Base-by-base conservation (phyloP, 768 basidiomycete genomes). In the Auricularia sp. region DNA sequence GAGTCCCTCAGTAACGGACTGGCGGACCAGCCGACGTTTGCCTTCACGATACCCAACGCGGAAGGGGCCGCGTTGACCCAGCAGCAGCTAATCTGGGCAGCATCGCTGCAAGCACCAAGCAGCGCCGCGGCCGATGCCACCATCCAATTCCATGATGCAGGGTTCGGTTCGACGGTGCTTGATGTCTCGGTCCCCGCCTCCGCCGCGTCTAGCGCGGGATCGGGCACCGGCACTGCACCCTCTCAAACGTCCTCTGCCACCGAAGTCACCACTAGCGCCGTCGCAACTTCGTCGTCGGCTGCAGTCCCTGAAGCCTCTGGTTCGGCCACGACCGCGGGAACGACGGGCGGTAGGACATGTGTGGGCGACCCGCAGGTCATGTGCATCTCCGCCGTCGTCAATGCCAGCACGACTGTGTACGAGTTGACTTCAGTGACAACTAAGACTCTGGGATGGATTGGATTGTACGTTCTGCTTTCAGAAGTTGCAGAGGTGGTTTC, bases 1-100 rank as follows among this genome's bases (percentile, higher is more conserved):
- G 66, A 73, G 45, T 47, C 67, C 65, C 61, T 61, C 18, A 36
- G 42, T 66, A 36, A 68, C 69, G 68, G 63, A 44, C 62, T 66
- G 34, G 16, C 67, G 82, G 80, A 72, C 77, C 10, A 75, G 54
- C 79, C 82, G 3, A 74, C 76, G 37, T 78, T 85, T 58, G 81
- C 77, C 0, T 87, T 78, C 68, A 80, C 80, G 6, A 78, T 87
- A 63, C 77, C 81, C 6, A 64, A 85, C 84, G 74, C 79, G 6
- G 79, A 81, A 63, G 69, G 64, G 67, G 77, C 78, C 67, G 45
- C 18, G n/a, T 62, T 36, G 35, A 76, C 72, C 5, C 75, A 67
- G 24, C 80, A 80, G 68, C 63, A 71, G 8, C 69, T 89, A 65
- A 87, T 91, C 59, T 90, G 78, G 73, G 88, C 87, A 3, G 85